Base-by-base conservation (phyloP, 805 yeast genomes). In the Saturnispora mendoncae region DNA sequence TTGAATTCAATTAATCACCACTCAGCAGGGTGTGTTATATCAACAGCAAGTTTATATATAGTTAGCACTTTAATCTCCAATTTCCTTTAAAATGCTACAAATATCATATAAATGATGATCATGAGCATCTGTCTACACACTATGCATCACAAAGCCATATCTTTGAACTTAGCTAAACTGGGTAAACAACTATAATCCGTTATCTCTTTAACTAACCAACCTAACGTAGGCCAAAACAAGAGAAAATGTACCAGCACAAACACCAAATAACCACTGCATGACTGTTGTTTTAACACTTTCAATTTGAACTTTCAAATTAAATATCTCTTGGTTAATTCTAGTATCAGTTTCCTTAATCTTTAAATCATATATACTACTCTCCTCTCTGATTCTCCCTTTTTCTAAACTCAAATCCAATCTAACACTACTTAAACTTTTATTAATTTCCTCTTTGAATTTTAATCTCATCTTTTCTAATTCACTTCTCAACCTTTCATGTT, bases 231-330 rank as follows among this genome's bases (percentile, higher is more conserved):
- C 97, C 52, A 90, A 65, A 39, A 92, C 83, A 44, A 92, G 70
- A 12, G 97, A 97, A 64, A 90, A 85, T 1, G 97, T 84, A 82
- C 97, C 98, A 1, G 97, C 88, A 57, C 95, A 84, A 15, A 92
- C 97, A 69, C 97, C 97, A 53, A 92, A 86, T 48, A 92, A 72
- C 98, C 98, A 92, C 64, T 92, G 98, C 80, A 87, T 76, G 38
- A 92, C 97, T 60, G 92, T 97, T 2, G 95, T 85, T 65, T 92
- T 92, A 25, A 90, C 95, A 33, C 85, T 78, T 55, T 92, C 95
- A 50, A 92, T 87, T 62, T 90, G 96, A 70, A 88, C 84, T 61
- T 84, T 88, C 76, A 92, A 84, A 57, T 92, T 90, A 30, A 90
- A 81, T 21, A 92, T 81, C 55, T 92, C 98, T 61, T 92, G 95